Conservation (phyloP, 306 rosid species). For the Pterocarpus macrocarpus region DNA sequence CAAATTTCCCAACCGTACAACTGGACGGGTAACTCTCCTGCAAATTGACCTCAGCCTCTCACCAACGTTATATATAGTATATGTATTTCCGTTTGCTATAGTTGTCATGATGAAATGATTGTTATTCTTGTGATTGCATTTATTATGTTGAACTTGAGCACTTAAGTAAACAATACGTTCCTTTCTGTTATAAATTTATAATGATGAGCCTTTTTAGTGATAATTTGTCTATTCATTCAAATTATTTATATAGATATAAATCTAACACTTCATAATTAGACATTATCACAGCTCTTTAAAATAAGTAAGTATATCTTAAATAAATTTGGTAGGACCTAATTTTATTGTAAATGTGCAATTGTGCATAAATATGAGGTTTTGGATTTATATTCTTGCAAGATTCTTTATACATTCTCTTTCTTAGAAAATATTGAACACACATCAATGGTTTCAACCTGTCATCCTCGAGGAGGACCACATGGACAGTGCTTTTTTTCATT, state of each 20-base stretch:
- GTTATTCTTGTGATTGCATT: conserved; percentile 56
- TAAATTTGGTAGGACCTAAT: too few relatives aligned
- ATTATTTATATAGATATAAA: not conserved
- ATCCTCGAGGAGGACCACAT: conserved; percentile 47
- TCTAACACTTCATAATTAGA: not conserved
- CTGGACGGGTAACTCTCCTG: conserved; percentile 50
- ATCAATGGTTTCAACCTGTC: conserved; percentile 3
- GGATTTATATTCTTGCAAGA: too few relatives aligned
- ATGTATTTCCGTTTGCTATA: conserved; percentile 42
- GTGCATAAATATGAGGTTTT: too few relatives aligned
- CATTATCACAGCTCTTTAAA: too few relatives aligned
- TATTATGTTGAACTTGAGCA: conserved; percentile 45
- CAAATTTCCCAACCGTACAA: conserved; percentile 52
- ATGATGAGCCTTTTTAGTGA: not conserved
- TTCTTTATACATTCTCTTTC: too few relatives aligned
- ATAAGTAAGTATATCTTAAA: too few relatives aligned
- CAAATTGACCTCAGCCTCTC: conserved; percentile 53
- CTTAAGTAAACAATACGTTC: conserved; percentile 43
- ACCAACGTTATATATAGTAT: conserved; percentile 36
- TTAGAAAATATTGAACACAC: too few relatives aligned
- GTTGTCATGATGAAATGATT: conserved; percentile 42
- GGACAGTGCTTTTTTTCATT: conserved; percentile 16
- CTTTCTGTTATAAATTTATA: not conserved
- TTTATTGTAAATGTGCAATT: too few relatives aligned
- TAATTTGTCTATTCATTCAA: not conserved